Conservation (phyloP, 805 yeast genomes). For the Hanseniaspora valbyensis region DNA sequence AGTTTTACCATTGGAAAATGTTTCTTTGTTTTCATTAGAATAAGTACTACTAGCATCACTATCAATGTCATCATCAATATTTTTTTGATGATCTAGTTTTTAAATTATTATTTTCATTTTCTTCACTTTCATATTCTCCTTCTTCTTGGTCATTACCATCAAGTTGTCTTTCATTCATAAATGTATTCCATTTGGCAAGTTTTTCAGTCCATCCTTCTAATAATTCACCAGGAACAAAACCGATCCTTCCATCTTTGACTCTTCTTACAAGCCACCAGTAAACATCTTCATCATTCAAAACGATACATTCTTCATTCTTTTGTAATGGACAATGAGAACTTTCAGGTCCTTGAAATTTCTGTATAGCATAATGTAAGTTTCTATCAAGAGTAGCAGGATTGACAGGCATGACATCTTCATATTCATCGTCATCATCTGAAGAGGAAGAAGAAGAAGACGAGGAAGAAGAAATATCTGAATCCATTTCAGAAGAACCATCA, state of each 20-base stretch:
- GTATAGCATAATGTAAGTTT: constrained; percentile 70
- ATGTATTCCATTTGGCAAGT: constrained; percentile 81
- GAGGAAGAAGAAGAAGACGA: not conserved
- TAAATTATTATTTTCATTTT: too few relatives aligned
- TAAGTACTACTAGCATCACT: not conserved
- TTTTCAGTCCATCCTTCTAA: constrained; percentile 86
- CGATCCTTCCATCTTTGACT: constrained; percentile 55
- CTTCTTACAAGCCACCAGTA: constrained; percentile 91
- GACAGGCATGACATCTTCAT: constrained; percentile 36
- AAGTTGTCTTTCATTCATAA: constrained; percentile 59
- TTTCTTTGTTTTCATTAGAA: not conserved
- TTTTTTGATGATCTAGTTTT: too few relatives aligned
- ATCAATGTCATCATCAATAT: not conserved
- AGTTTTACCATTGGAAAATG: too few relatives aligned
- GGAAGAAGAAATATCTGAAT: not conserved
- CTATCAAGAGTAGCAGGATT: constrained; percentile 69
- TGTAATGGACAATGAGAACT: constrained; percentile 75
- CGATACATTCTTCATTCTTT: constrained; percentile 70
- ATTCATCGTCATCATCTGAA: constrained; percentile 29
- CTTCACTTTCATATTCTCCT: too few relatives aligned
- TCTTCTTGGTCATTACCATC: not conserved
- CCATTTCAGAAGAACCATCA: not conserved
- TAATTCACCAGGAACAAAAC: constrained; percentile 94
- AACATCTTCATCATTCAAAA: constrained; percentile 78
- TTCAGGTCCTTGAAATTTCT: constrained; percentile 83